phyloP scores from a whole-genome alignment of 192 early-diverging fungal species.

The Lunasporangiospora selenospora region DNA sequence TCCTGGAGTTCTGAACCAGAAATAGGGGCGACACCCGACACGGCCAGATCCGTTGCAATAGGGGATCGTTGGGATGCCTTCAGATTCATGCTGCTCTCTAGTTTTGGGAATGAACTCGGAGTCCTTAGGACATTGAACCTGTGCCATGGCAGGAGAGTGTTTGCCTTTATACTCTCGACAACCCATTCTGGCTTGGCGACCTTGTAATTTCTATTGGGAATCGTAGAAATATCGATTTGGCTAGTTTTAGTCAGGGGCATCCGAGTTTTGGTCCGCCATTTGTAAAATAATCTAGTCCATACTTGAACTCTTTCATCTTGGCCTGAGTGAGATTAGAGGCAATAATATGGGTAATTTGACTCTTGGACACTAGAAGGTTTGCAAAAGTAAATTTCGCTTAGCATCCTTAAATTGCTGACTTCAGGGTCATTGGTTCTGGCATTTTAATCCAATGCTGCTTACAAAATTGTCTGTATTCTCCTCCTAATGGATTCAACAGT shows the following conservation, averaged over 20 bases:
- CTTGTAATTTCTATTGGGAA: slow-evolving; percentile 57
- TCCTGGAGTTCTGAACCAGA: too few relatives aligned
- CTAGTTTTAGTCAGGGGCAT: background rate
- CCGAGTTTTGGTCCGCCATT: background rate
- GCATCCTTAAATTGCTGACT: too few relatives aligned
- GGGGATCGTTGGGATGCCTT: too few relatives aligned
- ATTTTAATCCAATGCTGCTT: too few relatives aligned
- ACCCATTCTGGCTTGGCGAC: slow-evolving; percentile 83
- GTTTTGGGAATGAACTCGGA: slow-evolving; percentile 7
- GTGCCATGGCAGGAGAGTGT: slow-evolving; percentile 70
- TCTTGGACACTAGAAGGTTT: slow-evolving; percentile 68
- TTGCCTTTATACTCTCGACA: slow-evolving; percentile 66
- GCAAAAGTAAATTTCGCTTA: too few relatives aligned
- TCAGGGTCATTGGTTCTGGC: too few relatives aligned
- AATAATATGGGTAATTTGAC: slow-evolving; percentile 70
- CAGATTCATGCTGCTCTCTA: background rate
- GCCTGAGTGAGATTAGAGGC: slow-evolving; percentile 68
- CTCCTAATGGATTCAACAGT: too few relatives aligned
- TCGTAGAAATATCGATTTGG: slow-evolving; percentile 1
- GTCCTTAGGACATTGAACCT: slow-evolving; percentile 55
- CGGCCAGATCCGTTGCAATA: too few relatives aligned
- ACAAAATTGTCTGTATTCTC: slow-evolving; percentile 36
- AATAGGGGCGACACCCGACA: too few relatives aligned
- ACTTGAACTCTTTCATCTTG: slow-evolving; percentile 70
- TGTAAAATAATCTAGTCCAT: too few relatives aligned